phyloP scores from a whole-genome alignment of 768 basidiomycete species.

The Lentinula raphanica region DNA sequence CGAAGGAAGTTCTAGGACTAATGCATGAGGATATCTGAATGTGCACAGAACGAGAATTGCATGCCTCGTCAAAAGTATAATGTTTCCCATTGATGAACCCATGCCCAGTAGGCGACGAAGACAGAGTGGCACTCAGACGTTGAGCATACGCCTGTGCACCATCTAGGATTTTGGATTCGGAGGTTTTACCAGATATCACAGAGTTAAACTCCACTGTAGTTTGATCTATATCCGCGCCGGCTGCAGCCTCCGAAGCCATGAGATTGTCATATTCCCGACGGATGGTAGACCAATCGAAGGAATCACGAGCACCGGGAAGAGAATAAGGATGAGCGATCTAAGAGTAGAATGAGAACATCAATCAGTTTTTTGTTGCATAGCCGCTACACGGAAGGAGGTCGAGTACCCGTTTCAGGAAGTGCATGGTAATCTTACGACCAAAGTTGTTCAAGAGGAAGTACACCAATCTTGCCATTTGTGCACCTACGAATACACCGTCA shows the following conservation, averaged over 20 bases:
- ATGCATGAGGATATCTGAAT: not conserved
- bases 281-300: slow-evolving; percentile 40
- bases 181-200: slow-evolving; percentile 28
- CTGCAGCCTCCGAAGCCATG: slow-evolving; percentile 10
- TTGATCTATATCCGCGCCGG: slow-evolving; percentile 9
- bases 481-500: slow-evolving; percentile 30
- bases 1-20: slow-evolving; percentile 54
- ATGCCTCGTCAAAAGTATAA: slow-evolving; percentile 63
- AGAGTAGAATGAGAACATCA: not conserved
- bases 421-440: slow-evolving; percentile 59
- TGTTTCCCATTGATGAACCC: slow-evolving; percentile 90
- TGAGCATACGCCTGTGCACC: slow-evolving; percentile 48
- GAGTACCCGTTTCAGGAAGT: slow-evolving; percentile 52
- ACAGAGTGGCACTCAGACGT: slow-evolving; percentile 49
- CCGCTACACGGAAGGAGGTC: not conserved
- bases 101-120: slow-evolving; percentile 46
- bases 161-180: slow-evolving; percentile 30
- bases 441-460: slow-evolving; percentile 60
- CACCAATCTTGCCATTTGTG: slow-evolving; percentile 67
- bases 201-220: slow-evolving; percentile 30
- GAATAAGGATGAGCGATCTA: not conserved
- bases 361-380: not conserved
- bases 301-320: slow-evolving; percentile 12
- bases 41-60: slow-evolving; percentile 5
- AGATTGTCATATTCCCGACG: slow-evolving; percentile 31